phyloP scores from a whole-genome alignment of 164 flowering plant genomes.

The Tetrastigma voinierianum region DNA sequence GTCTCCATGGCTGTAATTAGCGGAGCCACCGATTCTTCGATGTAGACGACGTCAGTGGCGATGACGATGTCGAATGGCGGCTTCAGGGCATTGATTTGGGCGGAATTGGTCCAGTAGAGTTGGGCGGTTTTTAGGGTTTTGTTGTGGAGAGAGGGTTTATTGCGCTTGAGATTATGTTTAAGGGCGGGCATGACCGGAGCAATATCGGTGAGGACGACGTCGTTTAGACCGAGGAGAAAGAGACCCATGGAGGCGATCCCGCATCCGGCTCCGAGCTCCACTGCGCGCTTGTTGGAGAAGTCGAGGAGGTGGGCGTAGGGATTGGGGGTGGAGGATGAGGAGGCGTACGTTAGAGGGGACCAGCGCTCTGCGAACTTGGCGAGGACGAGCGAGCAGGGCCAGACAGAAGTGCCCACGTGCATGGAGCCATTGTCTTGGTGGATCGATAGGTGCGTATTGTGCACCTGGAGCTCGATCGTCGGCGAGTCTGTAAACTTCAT shows the following conservation, averaged over 20 bases:
- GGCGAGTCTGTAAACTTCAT: constrained; percentile 93
- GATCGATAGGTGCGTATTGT: constrained; percentile 48
- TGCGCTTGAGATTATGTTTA: constrained; percentile 78
- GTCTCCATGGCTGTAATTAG: constrained; percentile 65
- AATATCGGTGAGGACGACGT: constrained; percentile 77
- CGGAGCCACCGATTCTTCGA: constrained; percentile 60
- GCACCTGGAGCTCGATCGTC: constrained; percentile 58
- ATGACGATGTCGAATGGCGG: constrained; percentile 83
- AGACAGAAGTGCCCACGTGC: constrained; percentile 97
- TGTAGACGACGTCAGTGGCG: constrained; percentile 90
- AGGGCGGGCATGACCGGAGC: constrained; percentile 89
- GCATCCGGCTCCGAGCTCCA: constrained; percentile 89
- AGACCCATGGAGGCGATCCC: constrained; percentile 91
- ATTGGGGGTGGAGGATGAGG: constrained; percentile 25
- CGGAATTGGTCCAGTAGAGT: constrained; percentile 65
- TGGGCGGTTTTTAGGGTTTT: constrained; percentile 51
- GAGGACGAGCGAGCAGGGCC: constrained; percentile 95
- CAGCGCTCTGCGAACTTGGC: constrained; percentile 93
- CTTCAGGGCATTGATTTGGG: constrained; percentile 47
- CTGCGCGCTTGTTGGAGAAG: constrained; percentile 59
- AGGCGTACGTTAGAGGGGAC: constrained; percentile 26
- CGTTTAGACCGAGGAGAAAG: constrained; percentile 67
- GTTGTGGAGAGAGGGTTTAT: constrained; percentile 45
- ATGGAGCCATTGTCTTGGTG: constrained; percentile 89
- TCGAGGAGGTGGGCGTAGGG: constrained; percentile 71